A percentile compares a stretch with the other conserved stretches of the same genome.
phyloP scores from a whole-genome alignment of 768 basidiomycete genomes.

The Boletus fagicola region DNA sequence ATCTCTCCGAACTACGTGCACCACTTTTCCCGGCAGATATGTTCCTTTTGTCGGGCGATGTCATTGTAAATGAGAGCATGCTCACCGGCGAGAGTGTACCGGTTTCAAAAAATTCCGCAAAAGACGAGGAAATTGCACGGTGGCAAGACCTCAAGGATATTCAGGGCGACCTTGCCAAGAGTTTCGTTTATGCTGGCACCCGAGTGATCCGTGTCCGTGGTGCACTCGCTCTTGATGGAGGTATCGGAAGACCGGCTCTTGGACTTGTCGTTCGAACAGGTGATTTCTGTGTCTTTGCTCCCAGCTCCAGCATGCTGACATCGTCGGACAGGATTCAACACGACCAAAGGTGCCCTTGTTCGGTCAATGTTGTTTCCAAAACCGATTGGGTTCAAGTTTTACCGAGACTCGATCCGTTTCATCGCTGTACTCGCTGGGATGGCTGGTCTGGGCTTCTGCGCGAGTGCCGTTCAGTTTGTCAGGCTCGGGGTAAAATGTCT shows the following conservation, averaged over 20 bases:
- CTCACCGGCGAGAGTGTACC: constrained; percentile 98
- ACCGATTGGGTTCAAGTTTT: constrained; percentile 98
- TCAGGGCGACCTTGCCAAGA: constrained; percentile 63
- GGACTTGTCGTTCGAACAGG: constrained; percentile 88
- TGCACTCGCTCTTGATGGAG: constrained; percentile 50
- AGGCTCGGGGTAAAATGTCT: constrained; percentile 65
- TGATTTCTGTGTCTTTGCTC: constrained; percentile 29
- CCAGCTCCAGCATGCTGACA: constrained; percentile 4
- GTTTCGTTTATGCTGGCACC: constrained; percentile 89
- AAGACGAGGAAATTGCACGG: constrained; percentile 67
- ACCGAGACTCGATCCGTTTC: constrained; percentile 87
- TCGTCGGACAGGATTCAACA: constrained; percentile 75
- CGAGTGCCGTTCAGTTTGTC: constrained; percentile 89
- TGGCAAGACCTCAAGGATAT: constrained; percentile 69
- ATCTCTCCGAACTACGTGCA: constrained; percentile 76
- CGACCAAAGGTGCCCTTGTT: constrained; percentile 94
- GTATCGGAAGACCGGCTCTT: constrained; percentile 59
- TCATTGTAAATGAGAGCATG: constrained; percentile 99
- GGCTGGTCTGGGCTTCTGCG: constrained; percentile 86
- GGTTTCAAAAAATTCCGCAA: constrained; percentile 85
- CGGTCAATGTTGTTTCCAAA: constrained; percentile 99
- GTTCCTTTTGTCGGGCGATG: constrained; percentile 91
- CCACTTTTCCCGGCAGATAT: constrained; percentile 84
- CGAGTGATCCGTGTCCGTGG: constrained; percentile 84
- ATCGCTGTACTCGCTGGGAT: constrained; percentile 90